A percentile compares a stretch with the other conserved stretches of the same genome.
phyloP scores from a whole-genome alignment of 2,329 filamentous ascomycete genomes.

The Paracoccidioides brasiliensis region DNA sequence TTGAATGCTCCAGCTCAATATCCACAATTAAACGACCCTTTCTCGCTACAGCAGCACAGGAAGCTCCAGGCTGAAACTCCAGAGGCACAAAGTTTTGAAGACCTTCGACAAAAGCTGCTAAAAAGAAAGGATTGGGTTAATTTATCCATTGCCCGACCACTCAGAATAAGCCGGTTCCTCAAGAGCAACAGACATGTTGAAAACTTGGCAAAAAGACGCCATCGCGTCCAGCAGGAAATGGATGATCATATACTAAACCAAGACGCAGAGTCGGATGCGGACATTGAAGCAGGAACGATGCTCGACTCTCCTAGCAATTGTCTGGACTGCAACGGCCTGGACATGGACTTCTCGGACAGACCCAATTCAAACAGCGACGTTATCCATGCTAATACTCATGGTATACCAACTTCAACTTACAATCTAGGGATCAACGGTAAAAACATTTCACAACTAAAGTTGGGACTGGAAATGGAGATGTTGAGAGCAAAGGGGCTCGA shows the following conservation, averaged over 20 bases:
- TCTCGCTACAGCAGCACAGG: neutral
- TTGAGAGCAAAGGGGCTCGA: neutral
- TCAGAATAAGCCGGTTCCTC: slow-evolving; percentile 10
- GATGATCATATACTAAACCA: neutral
- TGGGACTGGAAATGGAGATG: neutral
- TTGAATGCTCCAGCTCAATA: neutral
- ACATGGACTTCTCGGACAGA: neutral
- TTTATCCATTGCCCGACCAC: slow-evolving; percentile 21
- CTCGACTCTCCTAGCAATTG: neutral
- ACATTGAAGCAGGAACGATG: neutral
- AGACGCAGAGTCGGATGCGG: slow-evolving; percentile 9
- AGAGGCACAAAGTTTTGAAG: slow-evolving; percentile 11
- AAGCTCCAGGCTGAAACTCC: neutral
- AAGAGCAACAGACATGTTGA: neutral
- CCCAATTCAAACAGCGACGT: neutral
- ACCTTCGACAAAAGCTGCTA: slow-evolving; percentile 23
- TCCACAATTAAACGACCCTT: neutral
- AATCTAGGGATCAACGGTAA: neutral
- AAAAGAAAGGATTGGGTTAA: slow-evolving; percentile 27
- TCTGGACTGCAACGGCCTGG: neutral
- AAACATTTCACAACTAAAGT: neutral
- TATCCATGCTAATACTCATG: neutral
- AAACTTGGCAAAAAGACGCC: slow-evolving; percentile 20
- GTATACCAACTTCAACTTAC: neutral
- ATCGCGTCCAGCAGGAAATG: neutral